phyloP scores from a whole-genome alignment of 2,329 filamentous ascomycete genomes.

The Pleoardoris graminearum region DNA sequence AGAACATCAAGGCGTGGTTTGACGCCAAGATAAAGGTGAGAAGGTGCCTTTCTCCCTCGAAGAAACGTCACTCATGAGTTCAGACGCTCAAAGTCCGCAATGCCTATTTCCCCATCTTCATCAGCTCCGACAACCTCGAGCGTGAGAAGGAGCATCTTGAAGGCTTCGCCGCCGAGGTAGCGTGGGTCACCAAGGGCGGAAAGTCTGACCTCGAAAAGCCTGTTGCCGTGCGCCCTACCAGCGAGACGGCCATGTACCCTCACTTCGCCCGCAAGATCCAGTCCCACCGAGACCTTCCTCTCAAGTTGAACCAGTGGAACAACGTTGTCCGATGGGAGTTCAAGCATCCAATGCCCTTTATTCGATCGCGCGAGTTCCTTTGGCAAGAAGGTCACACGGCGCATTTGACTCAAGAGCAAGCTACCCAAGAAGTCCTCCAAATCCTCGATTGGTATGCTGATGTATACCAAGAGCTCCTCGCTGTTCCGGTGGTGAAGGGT shows the following conservation, averaged over 20 bases:
- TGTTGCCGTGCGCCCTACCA: conserved; percentile 70
- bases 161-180: conserved; percentile 90
- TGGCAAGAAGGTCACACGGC: conserved; percentile 98
- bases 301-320: conserved; percentile 98
- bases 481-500: conserved; percentile 91
- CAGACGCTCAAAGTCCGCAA: conserved; percentile 83
- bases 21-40: conserved; percentile 70
- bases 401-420: conserved; percentile 80
- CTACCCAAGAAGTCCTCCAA: conserved; percentile 83
- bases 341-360: conserved; percentile 79
- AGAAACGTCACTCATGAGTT: not conserved
- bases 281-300: conserved; percentile 89
- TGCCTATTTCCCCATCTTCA: conserved; percentile 90
- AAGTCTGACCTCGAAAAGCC: conserved; percentile 88
- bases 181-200: conserved; percentile 88
- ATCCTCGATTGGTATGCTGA: conserved; percentile 92
- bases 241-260: conserved; percentile 86
- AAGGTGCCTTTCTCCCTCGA: not conserved
- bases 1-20: conserved; percentile 63
- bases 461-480: conserved; percentile 91
- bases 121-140: conserved; percentile 80
- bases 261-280: conserved; percentile 98
- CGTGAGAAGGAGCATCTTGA: conserved; percentile 95
- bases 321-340: conserved; percentile 95
- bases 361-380: conserved; percentile 86